phyloP scores from a whole-genome alignment of 2,329 filamentous ascomycete genomes.

The Cyphellophora europaea region DNA sequence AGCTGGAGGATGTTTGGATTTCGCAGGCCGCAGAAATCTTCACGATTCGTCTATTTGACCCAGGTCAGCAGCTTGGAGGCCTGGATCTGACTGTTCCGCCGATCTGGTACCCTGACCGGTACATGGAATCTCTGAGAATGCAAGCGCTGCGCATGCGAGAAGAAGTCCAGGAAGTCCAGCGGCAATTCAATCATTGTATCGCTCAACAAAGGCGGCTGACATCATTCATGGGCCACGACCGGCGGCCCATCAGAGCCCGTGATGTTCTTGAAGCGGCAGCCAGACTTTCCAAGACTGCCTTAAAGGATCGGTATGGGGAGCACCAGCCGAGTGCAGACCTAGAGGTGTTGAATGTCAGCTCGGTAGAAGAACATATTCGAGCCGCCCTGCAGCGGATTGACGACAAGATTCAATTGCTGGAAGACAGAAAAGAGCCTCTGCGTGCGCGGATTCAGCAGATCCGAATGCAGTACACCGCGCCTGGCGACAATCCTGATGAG shows the following conservation, averaged over 20 bases:
- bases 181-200: slow-evolving; percentile 13
- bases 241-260: slow-evolving; percentile 11
- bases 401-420: slow-evolving; percentile 31
- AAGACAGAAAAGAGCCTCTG: slow-evolving; percentile 26
- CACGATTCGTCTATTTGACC: slow-evolving; percentile 36
- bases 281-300: slow-evolving; percentile 25
- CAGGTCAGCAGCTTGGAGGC: slow-evolving; percentile 23
- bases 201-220: slow-evolving; percentile 13
- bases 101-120: slow-evolving; percentile 50
- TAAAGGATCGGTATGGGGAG: slow-evolving; percentile 5
- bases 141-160: slow-evolving; percentile 37
- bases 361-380: slow-evolving; percentile 17
- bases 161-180: slow-evolving; percentile 21
- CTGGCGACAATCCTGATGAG: slow-evolving; percentile 29
- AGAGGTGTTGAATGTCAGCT: slow-evolving; percentile 8
- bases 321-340: not conserved
- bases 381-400: slow-evolving; percentile 28
- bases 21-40: slow-evolving; percentile 45
- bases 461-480: slow-evolving; percentile 37
- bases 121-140: slow-evolving; percentile 43
- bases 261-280: slow-evolving; percentile 15
- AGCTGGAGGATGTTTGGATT: slow-evolving; percentile 36
- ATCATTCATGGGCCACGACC: slow-evolving; percentile 9
- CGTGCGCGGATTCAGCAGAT: slow-evolving; percentile 32
- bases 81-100: slow-evolving; percentile 43